These are phyloP conservation scores for Tausonia pullulans DNA, from an alignment of 1,284 basidiomycete genomes.

Conservation along the genomic window DNA sequence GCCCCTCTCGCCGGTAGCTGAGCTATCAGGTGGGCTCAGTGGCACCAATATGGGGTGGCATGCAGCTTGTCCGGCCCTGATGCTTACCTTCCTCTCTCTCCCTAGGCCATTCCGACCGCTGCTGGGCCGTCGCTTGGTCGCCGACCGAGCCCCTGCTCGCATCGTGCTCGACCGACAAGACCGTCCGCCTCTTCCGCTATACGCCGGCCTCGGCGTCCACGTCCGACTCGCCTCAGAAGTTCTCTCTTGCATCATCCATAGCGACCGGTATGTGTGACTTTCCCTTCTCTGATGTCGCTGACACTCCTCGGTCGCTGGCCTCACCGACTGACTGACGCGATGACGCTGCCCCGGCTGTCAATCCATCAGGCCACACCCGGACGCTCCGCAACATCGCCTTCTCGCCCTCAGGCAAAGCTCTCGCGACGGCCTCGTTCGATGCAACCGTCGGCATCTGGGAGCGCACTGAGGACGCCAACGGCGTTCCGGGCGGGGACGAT, in stretches of 20 bases:
- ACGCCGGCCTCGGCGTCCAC: conserved; percentile 12
- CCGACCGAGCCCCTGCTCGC: conserved; percentile 70
- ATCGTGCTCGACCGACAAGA: conserved; percentile 88
- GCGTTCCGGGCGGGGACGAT: conserved; percentile 23
- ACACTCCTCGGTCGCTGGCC: conserved; percentile 22
- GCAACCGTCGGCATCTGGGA: conserved; percentile 89
- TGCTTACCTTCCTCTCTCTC: background rate
- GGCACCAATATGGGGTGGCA: no score
- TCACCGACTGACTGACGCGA: conserved; percentile 20
- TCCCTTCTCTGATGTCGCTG: background rate
- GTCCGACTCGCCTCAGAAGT: no score
- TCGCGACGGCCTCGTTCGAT: conserved; percentile 96
- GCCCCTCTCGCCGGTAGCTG: no score
- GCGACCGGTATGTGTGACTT: conserved; percentile 24
- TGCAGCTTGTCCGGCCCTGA: background rate
- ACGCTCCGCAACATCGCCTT: conserved; percentile 85
- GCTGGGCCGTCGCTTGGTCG: conserved; percentile 89
- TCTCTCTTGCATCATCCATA: conserved; percentile 40
- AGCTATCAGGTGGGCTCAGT: no score
- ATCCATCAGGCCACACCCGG: conserved; percentile 66
- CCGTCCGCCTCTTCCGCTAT: conserved; percentile 61
- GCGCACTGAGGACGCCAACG: conserved; percentile 38
- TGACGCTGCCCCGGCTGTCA: background rate
- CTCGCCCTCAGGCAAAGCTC: conserved; percentile 72
- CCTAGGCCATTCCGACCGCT: conserved; percentile 68